phyloP scores from a whole-genome alignment of 2,329 filamentous ascomycete genomes.

The Tolypocladium amazonense region DNA sequence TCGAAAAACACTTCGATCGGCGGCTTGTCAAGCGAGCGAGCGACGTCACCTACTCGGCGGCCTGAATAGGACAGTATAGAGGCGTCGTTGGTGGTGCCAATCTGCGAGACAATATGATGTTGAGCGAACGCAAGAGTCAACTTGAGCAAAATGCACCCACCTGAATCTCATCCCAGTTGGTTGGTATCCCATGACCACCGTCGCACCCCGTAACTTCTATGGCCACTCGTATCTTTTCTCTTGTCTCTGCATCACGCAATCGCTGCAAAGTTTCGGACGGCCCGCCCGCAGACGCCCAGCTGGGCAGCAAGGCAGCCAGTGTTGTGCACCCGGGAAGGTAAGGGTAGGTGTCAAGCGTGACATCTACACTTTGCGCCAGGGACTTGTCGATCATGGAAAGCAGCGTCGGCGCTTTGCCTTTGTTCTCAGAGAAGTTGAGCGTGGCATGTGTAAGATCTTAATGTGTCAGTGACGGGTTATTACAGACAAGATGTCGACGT shows the following conservation, averaged over 20 bases:
- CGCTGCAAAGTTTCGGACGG: constrained; percentile 10
- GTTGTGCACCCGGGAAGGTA: constrained; percentile 13
- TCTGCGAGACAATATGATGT: not conserved
- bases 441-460: constrained; percentile 13
- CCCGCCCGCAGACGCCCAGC: constrained; percentile 13
- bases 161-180: constrained; percentile 15
- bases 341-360: constrained; percentile 13
- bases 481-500: not conserved
- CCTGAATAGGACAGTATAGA: constrained; percentile 9
- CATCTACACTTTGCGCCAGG: constrained; percentile 8
- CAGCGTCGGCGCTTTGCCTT: constrained; percentile 9
- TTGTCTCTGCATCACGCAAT: constrained; percentile 6
- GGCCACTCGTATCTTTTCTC: constrained; percentile 11
- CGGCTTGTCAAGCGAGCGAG: constrained; percentile 2
- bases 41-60: constrained; percentile 9
- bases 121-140: not conserved
- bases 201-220: constrained; percentile 13
- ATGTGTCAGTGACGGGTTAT: not conserved
- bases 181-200: constrained; percentile 14
- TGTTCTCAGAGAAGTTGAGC: constrained; percentile 13
- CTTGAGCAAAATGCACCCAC: not conserved
- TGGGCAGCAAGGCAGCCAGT: constrained; percentile 10
- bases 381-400: constrained; percentile 11
- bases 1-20: constrained; percentile 12
- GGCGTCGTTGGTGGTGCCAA: constrained; percentile 7